phyloP scores from a whole-genome alignment of 768 basidiomycete genomes.

The Suillus tomentosus region DNA sequence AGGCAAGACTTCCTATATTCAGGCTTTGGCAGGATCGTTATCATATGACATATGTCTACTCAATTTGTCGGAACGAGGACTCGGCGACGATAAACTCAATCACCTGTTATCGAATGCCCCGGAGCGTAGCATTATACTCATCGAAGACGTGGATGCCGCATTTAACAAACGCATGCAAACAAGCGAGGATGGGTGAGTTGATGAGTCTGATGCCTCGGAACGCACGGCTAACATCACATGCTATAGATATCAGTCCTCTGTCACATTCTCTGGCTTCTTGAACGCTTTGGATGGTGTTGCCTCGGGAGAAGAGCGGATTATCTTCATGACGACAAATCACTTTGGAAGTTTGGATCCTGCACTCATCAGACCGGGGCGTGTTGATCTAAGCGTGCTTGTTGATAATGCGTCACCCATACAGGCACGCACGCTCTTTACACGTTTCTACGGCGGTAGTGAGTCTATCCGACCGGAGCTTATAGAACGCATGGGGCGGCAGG shows the following conservation, averaged over 20 bases:
- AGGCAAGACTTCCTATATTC: constrained; percentile 98
- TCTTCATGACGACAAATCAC: constrained; percentile 99
- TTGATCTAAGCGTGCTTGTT: constrained; percentile 82
- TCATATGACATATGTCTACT: constrained; percentile 95
- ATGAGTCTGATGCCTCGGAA: neutral
- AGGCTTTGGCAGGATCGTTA: constrained; percentile 90
- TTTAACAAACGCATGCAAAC: constrained; percentile 93
- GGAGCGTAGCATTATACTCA: constrained; percentile 89
- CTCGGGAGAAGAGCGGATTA: constrained; percentile 95
- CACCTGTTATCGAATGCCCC: constrained; percentile 92
- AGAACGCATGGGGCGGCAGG: constrained; percentile 47
- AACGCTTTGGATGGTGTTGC: constrained; percentile 98
- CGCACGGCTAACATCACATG: neutral
- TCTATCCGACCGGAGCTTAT: constrained; percentile 37
- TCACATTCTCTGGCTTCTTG: constrained; percentile 96
- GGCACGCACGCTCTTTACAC: constrained; percentile 72
- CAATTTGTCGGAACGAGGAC: constrained; percentile 93
- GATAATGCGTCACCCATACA: constrained; percentile 87
- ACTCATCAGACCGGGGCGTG: constrained; percentile 92
- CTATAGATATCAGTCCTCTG: constrained; percentile 84
- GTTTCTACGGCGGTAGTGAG: constrained; percentile 72
- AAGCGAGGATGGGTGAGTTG: constrained; percentile 84
- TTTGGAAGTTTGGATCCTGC: constrained; percentile 87
- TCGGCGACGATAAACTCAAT: constrained; percentile 95
- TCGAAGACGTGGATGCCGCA: constrained; percentile 97